phyloP scores from a whole-genome alignment of 208 protist species.

The Wallacemonas rigidus region DNA sequence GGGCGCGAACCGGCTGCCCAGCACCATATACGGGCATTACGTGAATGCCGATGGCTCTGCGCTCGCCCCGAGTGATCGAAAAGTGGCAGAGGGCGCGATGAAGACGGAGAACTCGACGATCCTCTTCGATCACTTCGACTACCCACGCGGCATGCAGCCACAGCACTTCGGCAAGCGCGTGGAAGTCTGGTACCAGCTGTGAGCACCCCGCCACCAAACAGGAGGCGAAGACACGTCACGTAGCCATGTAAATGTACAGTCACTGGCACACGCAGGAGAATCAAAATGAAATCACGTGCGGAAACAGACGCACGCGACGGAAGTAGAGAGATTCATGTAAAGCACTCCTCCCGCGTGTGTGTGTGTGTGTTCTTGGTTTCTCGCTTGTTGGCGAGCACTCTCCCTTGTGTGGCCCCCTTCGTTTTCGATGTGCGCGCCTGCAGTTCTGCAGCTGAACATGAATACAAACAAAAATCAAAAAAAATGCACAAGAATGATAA shows the following conservation, averaged over 20 bases:
- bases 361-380: too few relatives aligned
- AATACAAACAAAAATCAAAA: too few relatives aligned
- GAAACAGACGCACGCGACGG: too few relatives aligned
- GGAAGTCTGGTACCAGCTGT: slow-evolving; percentile 21
- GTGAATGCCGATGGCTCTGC: slow-evolving; percentile 7
- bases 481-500: too few relatives aligned
- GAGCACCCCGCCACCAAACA: background rate
- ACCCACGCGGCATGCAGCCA: slow-evolving; percentile 21
- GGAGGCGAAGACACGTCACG: background rate
- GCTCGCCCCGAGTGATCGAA: slow-evolving; percentile 8
- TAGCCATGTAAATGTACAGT: background rate
- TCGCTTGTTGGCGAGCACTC: too few relatives aligned
- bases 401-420: too few relatives aligned
- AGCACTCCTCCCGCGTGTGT: too few relatives aligned
- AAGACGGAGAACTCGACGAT: slow-evolving; percentile 23
- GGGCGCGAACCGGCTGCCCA: background rate
- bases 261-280: background rate
- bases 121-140: slow-evolving; percentile 38
- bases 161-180: slow-evolving; percentile 42
- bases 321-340: too few relatives aligned
- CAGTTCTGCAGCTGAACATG: too few relatives aligned
- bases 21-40: slow-evolving; percentile 15
- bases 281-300: too few relatives aligned
- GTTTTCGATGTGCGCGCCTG: too few relatives aligned
- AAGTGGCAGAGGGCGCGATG: slow-evolving; percentile 8